phyloP scores from a whole-genome alignment of 345 rosid species.

The Aquilaria sinensis region DNA sequence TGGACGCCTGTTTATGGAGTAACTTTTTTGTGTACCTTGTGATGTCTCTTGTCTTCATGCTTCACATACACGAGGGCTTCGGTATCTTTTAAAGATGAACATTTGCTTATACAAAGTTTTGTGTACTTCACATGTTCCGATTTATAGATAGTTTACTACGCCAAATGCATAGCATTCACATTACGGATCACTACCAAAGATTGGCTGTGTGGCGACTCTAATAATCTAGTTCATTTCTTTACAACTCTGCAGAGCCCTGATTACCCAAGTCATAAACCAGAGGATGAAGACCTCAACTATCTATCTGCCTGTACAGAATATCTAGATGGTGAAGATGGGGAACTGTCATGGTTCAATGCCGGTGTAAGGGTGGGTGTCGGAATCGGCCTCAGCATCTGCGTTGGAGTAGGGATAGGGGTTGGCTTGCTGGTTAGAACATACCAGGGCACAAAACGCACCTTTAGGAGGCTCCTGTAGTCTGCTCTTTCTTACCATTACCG shows the following conservation, averaged over 20 bases:
- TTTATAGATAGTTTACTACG: too few species aligned
- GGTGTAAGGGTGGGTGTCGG: slow-evolving; percentile 98
- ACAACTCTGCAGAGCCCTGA: slow-evolving; percentile 31
- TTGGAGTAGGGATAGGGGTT: slow-evolving; percentile 78
- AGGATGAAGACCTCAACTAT: slow-evolving; percentile 28
- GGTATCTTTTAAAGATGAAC: too few species aligned
- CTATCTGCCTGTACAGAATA: slow-evolving; percentile 32
- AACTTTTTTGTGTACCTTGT: too few species aligned
- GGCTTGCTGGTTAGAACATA: slow-evolving; percentile 76
- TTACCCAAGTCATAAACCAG: slow-evolving; percentile 36
- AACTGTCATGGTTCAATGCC: slow-evolving; percentile 86
- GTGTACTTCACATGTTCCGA: too few species aligned
- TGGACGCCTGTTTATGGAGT: too few species aligned
- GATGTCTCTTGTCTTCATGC: too few species aligned
- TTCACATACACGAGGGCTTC: too few species aligned
- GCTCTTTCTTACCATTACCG: not conserved
- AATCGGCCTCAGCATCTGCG: slow-evolving; percentile 77
- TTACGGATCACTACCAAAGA: too few species aligned
- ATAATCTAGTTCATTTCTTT: not conserved
- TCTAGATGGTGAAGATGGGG: slow-evolving; percentile 66
- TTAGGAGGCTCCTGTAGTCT: slow-evolving; percentile 49
- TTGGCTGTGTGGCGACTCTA: too few species aligned
- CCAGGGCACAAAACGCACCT: slow-evolving; percentile 66
- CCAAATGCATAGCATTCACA: too few species aligned
- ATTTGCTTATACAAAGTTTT: too few species aligned